Evolutionary conservation across 768 basidiomycete genomes (phyloP), one percentile per base, ranked within the genome.

Genomic region (Trametes meyenii): DNA sequence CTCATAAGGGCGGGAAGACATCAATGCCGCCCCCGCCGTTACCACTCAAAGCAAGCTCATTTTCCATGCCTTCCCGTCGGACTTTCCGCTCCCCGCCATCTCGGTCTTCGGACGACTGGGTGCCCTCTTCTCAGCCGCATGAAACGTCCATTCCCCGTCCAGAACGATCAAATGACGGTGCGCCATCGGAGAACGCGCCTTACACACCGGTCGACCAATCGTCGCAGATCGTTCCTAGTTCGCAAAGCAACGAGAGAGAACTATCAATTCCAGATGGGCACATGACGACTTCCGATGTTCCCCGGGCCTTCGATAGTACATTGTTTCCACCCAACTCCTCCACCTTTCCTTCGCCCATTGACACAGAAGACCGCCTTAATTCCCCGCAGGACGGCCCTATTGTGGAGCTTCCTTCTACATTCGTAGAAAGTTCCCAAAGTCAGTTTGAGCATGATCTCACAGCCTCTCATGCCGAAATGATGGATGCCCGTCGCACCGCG

Each of bases 371-470:
- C 17, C 6, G 21, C 35, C 29, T 17, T 19, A 26, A 1, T 39
- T 2, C n/a, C 24, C 24, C 44, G 11, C 29, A 10, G 29, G 55
- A 45, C 13, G 36, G 19, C 29, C 13, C 19, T n/a, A 14, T 1
- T 3, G n/a, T 39, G 4, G 19, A 17, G 11, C 26, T 17, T 6
- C 51, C 51, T 24, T 24, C 39, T 14, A 49, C 57, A 23, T 42
- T 50, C 12, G 65, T 77, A 7, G 45, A 66, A 29, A 74, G 72
- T 24, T 76, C 76, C 12, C 76, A 77, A 43, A 69, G 67, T 16
- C 75, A 70, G 50, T 68, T 69, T 35, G 75, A 77, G 63, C 57
- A 58, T 42, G 74, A 75, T 29, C 53, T 76, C 19, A 59, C 50
- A 5, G 10, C 69, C 1, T 5, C 13, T 0, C 38, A 33, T 45